Percentiles rank a stretch among this genome's conserved stretches.
phyloP scores from a whole-genome alignment of 768 basidiomycete genomes.

The Collybiopsis confluens region DNA sequence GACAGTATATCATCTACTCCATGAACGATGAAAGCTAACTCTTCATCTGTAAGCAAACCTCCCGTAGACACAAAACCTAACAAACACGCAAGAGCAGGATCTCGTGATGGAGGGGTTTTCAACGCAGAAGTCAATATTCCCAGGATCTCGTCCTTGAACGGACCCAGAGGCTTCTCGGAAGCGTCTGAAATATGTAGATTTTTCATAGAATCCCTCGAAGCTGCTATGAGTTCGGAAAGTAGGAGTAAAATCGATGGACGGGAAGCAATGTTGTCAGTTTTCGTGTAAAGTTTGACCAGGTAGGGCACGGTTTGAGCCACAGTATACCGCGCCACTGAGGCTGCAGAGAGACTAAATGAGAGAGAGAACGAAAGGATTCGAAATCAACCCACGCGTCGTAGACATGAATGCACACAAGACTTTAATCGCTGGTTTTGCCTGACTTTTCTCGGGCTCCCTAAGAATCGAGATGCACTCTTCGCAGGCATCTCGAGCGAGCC shows the following conservation, averaged over 20 bases:
- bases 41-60: conserved; percentile 60
- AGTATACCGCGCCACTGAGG: conserved; percentile 63
- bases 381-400: conserved; percentile 63
- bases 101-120: conserved; percentile 44
- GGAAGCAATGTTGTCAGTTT: conserved; percentile 63
- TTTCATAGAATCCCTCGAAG: conserved; percentile 41
- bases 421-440: conserved; percentile 84
- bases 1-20: conserved; percentile 68
- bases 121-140: conserved; percentile 59
- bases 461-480: conserved; percentile 78
- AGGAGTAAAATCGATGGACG: conserved; percentile 64
- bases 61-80: conserved; percentile 63
- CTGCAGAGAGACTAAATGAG: conserved; percentile 30
- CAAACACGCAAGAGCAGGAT: conserved; percentile 62
- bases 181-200: conserved; percentile 11
- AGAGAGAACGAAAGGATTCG: neutral
- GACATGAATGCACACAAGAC: conserved; percentile 72
- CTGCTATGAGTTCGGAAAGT: conserved; percentile 60
- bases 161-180: conserved; percentile 34
- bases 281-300: conserved; percentile 70
- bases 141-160: conserved; percentile 75
- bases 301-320: conserved; percentile 69
- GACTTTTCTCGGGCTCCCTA: conserved; percentile 89
- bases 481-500: conserved; percentile 70
- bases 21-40: conserved; percentile 76